phyloP scores from a whole-genome alignment of 2,329 filamentous ascomycete species.

The Diaporthe vaccinii region DNA sequence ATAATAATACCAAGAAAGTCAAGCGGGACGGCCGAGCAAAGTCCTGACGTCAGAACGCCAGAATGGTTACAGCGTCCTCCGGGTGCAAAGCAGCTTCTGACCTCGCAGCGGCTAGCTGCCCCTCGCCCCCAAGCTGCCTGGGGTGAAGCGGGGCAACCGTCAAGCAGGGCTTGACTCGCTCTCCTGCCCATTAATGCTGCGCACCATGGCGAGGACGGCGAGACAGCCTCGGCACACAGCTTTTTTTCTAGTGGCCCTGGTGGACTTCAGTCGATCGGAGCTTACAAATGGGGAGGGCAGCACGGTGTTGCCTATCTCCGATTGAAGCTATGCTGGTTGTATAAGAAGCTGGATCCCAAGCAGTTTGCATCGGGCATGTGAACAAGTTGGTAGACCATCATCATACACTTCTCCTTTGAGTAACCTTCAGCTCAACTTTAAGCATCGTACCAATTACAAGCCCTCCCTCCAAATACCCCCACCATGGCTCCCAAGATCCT shows the following conservation, averaged over 20 bases:
- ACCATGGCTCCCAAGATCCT: slow-evolving; percentile 73
- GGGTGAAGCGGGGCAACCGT: not conserved
- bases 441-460: slow-evolving; percentile 8
- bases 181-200: not conserved
- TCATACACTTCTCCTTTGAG: not conserved
- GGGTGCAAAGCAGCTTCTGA: not conserved
- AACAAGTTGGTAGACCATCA: not conserved
- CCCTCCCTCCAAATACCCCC: not conserved
- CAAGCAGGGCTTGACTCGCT: slow-evolving; percentile 13
- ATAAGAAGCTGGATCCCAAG: slow-evolving; percentile 21
- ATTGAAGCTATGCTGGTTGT: slow-evolving; percentile 9
- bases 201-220: not conserved
- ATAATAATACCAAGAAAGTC: slow-evolving; percentile 6
- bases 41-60: slow-evolving; percentile 22
- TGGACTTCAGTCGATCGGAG: slow-evolving; percentile 10
- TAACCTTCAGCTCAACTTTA: not conserved
- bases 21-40: slow-evolving; percentile 5
- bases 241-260: slow-evolving; percentile 18
- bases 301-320: not conserved
- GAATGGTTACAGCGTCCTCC: not conserved
- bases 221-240: slow-evolving; percentile 13
- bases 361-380: not conserved
- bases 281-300: slow-evolving; percentile 5
- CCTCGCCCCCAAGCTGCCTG: not conserved
- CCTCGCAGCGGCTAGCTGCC: slow-evolving; percentile 12